Evolutionary conservation across 768 basidiomycete genomes (phyloP).

Genomic region (Lactifluus subvellereus): DNA sequence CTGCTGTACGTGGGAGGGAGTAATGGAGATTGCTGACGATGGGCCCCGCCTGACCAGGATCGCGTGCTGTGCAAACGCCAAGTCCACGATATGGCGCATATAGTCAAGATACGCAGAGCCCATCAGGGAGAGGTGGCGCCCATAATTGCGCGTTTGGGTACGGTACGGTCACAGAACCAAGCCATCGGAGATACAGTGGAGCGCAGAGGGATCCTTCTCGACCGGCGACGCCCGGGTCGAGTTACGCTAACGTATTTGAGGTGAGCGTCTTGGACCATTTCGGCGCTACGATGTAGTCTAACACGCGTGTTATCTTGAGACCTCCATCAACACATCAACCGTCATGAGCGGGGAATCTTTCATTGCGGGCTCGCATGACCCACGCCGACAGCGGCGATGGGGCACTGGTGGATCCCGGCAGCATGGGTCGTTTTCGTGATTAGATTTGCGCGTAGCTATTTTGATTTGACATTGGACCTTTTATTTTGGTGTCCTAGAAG

Average conservation of each 20-base stretch:
- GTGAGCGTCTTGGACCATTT: conserved; percentile 15
- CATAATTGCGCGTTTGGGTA: conserved; percentile 20
- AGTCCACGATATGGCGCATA: conserved; percentile 12
- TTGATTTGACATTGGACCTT: not conserved
- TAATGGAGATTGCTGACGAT: conserved; percentile 1
- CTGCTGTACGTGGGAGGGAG: not conserved
- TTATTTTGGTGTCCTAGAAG: not conserved
- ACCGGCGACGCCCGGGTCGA: conserved; percentile 18
- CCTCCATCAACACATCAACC: conserved; percentile 17
- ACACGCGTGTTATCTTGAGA: not conserved
- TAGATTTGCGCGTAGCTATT: not conserved
- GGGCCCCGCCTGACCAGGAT: not conserved
- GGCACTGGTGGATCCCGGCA: conserved; percentile 9
- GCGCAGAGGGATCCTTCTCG: conserved; percentile 21
- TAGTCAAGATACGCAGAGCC: conserved; percentile 17
- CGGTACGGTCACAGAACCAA: conserved; percentile 15
- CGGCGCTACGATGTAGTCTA: not conserved
- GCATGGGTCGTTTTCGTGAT: conserved; percentile 21
- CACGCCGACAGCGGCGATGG: conserved; percentile 19
- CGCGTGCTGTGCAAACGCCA: conserved; percentile 18
- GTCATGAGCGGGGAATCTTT: conserved; percentile 22
- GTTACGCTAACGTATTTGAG: conserved; percentile 23
- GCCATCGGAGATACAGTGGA: conserved; percentile 23
- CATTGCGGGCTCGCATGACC: conserved; percentile 16
- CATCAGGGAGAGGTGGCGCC: conserved; percentile 15